Conservation (phyloP, 345 rosid species). For the Chamaenerion angustifolium region DNA sequence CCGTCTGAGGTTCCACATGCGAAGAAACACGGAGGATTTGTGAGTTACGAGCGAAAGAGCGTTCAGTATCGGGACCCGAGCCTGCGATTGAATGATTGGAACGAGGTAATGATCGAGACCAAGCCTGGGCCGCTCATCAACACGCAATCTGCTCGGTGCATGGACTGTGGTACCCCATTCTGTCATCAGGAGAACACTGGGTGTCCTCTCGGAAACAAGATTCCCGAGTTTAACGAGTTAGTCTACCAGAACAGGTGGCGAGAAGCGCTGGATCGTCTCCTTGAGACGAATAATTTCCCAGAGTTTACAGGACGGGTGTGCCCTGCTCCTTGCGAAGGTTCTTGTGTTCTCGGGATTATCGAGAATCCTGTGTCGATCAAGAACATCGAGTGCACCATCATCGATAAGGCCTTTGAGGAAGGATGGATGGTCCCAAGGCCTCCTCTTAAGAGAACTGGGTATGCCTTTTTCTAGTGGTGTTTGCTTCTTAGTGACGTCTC, state of each 20-base stretch:
- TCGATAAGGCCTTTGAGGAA: constrained; percentile 93
- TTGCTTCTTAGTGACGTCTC: too few species aligned
- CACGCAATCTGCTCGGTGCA: constrained; percentile 97
- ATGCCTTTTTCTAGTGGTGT: constrained; percentile 9
- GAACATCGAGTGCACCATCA: constrained; percentile 78
- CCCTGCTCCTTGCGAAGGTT: constrained; percentile 99
- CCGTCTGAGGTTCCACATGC: constrained; percentile 57
- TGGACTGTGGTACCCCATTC: constrained; percentile 99
- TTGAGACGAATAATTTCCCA: constrained; percentile 97
- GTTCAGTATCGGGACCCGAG: constrained; percentile 82
- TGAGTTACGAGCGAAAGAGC: constrained; percentile 89
- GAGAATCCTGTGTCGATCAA: constrained; percentile 98
- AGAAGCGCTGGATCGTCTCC: constrained; percentile 84
- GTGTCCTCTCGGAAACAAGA: constrained; percentile 98
- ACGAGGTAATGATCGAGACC: constrained; percentile 80
- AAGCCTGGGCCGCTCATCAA: constrained; percentile 72
- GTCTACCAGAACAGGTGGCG: constrained; percentile 98
- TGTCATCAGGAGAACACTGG: constrained; percentile 99
- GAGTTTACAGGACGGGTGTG: constrained; percentile 98
- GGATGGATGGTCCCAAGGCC: constrained; percentile 98
- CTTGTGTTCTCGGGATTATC: constrained; percentile 97
- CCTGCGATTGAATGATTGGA: constrained; percentile 78
- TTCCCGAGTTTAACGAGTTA: constrained; percentile 95
- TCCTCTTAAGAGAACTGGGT: constrained; percentile 85
- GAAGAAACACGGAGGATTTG: constrained; percentile 70